These are phyloP conservation scores for Ramularia endophylla DNA, from an alignment of 2,329 filamentous ascomycete genomes.

Conservation along the genomic window DNA sequence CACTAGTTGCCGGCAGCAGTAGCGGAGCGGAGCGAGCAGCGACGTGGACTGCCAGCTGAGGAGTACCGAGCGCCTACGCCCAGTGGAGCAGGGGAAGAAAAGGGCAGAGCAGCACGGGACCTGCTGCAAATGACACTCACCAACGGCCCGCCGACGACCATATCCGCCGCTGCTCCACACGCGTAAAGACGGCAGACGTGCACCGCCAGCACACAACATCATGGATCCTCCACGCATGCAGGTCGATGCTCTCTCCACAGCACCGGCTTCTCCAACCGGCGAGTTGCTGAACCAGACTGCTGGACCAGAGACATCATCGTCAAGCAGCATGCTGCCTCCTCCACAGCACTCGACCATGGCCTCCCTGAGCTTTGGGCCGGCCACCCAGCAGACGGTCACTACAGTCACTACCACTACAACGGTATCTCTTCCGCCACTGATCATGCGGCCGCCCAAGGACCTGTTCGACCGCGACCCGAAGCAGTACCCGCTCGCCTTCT, in stretches of 20 bases:
- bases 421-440: slow-evolving; percentile 73
- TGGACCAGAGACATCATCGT: slow-evolving; percentile 14
- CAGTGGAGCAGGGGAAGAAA: no score
- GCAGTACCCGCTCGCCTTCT: slow-evolving; percentile 79
- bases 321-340: slow-evolving; percentile 18
- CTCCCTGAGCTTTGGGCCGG: slow-evolving; percentile 57
- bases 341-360: slow-evolving; percentile 43
- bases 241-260: slow-evolving; percentile 26
- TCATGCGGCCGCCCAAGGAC: slow-evolving; percentile 66
- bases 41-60: no score
- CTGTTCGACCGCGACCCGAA: slow-evolving; percentile 73
- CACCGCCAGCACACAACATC: slow-evolving; percentile 9
- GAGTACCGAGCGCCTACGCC: no score
- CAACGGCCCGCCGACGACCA: no score
- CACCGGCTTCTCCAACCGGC: slow-evolving; percentile 28
- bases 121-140: no score
- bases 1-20: no score
- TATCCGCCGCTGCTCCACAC: no score
- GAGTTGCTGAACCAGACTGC: slow-evolving; percentile 11
- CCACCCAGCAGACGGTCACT: slow-evolving; percentile 62
- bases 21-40: no score
- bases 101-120: no score
- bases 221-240: no score
- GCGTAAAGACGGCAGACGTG: no score
- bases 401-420: slow-evolving; percentile 91